phyloP scores from a whole-genome alignment of 2,329 filamentous ascomycete species.

The Cladophialophora bantiana region DNA sequence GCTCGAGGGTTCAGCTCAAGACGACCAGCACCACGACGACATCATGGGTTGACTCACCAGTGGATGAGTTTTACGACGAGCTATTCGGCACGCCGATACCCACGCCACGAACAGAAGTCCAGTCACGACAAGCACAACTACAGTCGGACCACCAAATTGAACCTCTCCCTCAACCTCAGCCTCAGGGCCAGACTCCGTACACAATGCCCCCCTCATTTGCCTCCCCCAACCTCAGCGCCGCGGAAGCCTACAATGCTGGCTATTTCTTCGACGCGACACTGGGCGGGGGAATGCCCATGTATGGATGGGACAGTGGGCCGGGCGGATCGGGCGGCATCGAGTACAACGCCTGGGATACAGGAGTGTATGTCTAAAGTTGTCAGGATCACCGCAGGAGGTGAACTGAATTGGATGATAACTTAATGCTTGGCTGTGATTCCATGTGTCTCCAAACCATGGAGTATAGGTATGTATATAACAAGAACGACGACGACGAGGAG shows the following conservation, averaged over 20 bases:
- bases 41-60: conserved; percentile 19
- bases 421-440: background rate
- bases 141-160: background rate
- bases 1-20: background rate
- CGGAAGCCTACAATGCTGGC: conserved; percentile 8
- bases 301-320: conserved; percentile 16
- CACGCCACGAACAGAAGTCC: conserved; percentile 4
- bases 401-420: too few relatives aligned
- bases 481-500: background rate
- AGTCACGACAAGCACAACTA: background rate
- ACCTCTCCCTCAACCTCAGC: conserved; percentile 2
- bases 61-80: conserved; percentile 17
- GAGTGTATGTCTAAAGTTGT: conserved; percentile 3
- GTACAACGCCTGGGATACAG: background rate
- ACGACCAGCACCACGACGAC: background rate
- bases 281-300: conserved; percentile 16
- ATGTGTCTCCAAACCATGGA: background rate
- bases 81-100: conserved; percentile 23
- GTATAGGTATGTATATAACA: background rate
- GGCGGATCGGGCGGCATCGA: background rate
- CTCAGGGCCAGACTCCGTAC: background rate
- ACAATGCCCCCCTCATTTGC: background rate
- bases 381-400: background rate
- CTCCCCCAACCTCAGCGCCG: conserved; percentile 1
- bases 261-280: conserved; percentile 23